phyloP scores from a whole-genome alignment of 345 rosid genomes.

The Syzygium grande region DNA sequence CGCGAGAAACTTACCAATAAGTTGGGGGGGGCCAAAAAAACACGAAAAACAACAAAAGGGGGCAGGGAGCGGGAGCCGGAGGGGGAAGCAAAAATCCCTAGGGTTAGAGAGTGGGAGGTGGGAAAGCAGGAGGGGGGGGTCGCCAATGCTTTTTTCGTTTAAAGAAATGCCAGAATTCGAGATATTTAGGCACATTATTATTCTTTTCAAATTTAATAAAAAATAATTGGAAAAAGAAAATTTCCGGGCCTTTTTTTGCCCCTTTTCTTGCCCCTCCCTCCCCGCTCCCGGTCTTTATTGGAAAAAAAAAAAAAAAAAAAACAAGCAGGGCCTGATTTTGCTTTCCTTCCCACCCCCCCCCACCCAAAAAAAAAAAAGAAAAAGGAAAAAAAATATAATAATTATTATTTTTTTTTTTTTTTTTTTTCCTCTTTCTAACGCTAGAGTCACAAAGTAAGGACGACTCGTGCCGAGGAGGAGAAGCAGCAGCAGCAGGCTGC shows the following conservation, averaged over 20 bases:
- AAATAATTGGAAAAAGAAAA: background rate
- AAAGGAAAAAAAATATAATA: background rate
- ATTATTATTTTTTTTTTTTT: background rate
- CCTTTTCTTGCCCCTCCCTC: background rate
- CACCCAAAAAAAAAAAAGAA: too few species aligned
- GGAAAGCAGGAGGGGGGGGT: background rate
- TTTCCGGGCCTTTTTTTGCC: background rate
- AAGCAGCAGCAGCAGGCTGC: background rate
- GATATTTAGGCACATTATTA: background rate
- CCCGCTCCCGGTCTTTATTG: background rate
- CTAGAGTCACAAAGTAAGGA: background rate
- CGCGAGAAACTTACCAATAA: conserved; percentile 23
- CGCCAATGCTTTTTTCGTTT: background rate
- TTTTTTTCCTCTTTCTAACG: background rate
- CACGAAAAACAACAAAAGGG: background rate
- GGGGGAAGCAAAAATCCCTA: conserved; percentile 3
- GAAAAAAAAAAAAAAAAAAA: background rate
- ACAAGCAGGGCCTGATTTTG: conserved; percentile 13
- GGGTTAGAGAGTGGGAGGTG: background rate
- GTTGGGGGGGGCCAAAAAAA: background rate
- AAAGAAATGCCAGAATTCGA: background rate
- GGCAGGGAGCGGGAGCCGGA: background rate
- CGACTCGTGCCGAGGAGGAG: background rate
- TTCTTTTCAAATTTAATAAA: background rate
- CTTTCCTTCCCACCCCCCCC: background rate